Percentiles rank a stretch among this genome's conserved stretches.
Evolutionary conservation across 257 asterid genomes (phyloP).

Genomic region (Rauvolfia tetraphylla): DNA sequence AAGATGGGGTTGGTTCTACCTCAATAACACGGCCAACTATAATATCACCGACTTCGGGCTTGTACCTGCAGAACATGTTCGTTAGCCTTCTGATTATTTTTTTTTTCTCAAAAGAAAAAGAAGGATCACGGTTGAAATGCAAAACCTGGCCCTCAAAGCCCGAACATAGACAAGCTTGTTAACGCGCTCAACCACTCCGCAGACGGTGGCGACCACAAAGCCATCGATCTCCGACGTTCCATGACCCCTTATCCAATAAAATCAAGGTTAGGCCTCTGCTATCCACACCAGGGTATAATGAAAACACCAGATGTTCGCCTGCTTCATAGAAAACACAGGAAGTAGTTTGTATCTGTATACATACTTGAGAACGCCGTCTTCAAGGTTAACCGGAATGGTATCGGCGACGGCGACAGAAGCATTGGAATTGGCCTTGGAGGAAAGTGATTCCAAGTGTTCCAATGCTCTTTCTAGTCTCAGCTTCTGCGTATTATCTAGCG

Average conservation of each 20-base stretch:
- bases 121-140: neutral
- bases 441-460: constrained; percentile 56
- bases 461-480: constrained; percentile 61
- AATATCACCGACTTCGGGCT: constrained; percentile 92
- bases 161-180: constrained; percentile 87
- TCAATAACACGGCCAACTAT: constrained; percentile 91
- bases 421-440: constrained; percentile 62
- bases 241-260: constrained; percentile 63
- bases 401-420: constrained; percentile 86
- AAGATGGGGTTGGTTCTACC: constrained; percentile 30
- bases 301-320: too few relatives aligned
- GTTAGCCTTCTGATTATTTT: neutral
- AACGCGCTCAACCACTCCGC: constrained; percentile 96
- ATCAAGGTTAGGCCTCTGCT: constrained; percentile 4
- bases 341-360: neutral
- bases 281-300: too few relatives aligned
- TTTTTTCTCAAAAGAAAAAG: neutral
- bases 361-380: constrained; percentile 89
- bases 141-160: constrained; percentile 72
- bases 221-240: constrained; percentile 80
- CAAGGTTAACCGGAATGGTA: constrained; percentile 68
- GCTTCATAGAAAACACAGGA: neutral
- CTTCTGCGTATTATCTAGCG: constrained; percentile 63
- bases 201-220: constrained; percentile 63
- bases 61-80: constrained; percentile 48